Conservation (phyloP, 257 asterid species). For the Eustoma russellianum region DNA sequence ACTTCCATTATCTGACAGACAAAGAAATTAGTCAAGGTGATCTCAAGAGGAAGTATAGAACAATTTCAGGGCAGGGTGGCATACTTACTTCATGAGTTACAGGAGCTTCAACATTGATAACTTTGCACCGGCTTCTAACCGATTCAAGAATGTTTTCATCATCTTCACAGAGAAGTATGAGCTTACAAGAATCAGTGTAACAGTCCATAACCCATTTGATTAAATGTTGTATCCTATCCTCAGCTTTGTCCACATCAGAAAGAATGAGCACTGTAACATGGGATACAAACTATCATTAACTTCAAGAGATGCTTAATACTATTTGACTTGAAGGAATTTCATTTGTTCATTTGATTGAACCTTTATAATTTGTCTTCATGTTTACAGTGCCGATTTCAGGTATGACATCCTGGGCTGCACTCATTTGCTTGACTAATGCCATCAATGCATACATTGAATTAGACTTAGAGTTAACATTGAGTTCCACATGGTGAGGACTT, state of each 20-base stretch:
- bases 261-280: slow-evolving; percentile 55
- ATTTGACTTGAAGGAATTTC: neutral
- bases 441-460: slow-evolving; percentile 63
- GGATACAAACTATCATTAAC: neutral
- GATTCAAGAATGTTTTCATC: slow-evolving; percentile 59
- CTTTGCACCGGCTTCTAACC: slow-evolving; percentile 52
- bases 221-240: slow-evolving; percentile 68
- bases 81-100: slow-evolving; percentile 56
- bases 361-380: slow-evolving; percentile 53
- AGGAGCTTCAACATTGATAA: slow-evolving; percentile 49
- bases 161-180: slow-evolving; percentile 70
- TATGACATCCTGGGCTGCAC: slow-evolving; percentile 40
- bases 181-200: slow-evolving; percentile 68
- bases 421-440: slow-evolving; percentile 62
- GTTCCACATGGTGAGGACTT: slow-evolving; percentile 79
- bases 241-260: slow-evolving; percentile 66
- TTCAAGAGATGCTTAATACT: slow-evolving; percentile 1
- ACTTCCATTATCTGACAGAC: slow-evolving; percentile 55
- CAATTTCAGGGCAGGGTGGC: neutral
- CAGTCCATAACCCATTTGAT: slow-evolving; percentile 86
- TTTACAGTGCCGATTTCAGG: slow-evolving; percentile 55
- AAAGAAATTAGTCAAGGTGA: slow-evolving; percentile 5
- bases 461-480: slow-evolving; percentile 53
- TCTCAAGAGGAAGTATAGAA: neutral
- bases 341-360: slow-evolving; percentile 17